phyloP scores from a whole-genome alignment of 176 grass and related monocot genomes.

The Avena atlantica region DNA sequence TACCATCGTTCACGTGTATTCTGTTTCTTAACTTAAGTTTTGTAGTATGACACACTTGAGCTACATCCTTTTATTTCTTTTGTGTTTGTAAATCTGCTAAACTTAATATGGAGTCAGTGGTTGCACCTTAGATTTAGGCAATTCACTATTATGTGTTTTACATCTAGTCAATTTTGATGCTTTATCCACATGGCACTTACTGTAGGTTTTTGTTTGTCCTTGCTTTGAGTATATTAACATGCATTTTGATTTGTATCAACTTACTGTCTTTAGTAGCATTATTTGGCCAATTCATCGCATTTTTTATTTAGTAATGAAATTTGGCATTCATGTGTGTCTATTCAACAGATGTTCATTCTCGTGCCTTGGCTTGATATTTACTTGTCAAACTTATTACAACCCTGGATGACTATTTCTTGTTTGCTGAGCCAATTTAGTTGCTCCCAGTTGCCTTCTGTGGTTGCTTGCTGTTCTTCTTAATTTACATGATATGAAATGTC shows the following conservation, averaged over 20 bases:
- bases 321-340: constrained; percentile 26
- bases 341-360: constrained; percentile 16
- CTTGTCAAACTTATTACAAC: constrained; percentile 27
- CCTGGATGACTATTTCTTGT: background rate
- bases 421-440: constrained; percentile 33
- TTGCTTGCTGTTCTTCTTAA: background rate
- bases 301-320: constrained; percentile 35
- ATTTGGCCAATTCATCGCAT: constrained; percentile 6
- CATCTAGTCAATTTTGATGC: background rate
- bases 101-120: background rate
- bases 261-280: constrained; percentile 21
- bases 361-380: background rate
- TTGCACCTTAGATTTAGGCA: background rate
- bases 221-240: constrained; percentile 26
- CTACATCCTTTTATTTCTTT: background rate
- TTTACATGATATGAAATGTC: background rate
- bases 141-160: background rate
- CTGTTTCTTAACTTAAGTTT: background rate
- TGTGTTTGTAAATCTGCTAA: background rate
- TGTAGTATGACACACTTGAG: constrained; percentile 7
- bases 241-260: constrained; percentile 14
- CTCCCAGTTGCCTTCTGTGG: background rate
- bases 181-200: background rate
- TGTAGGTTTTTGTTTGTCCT: constrained; percentile 19
- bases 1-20: background rate